phyloP scores from a whole-genome alignment of 1,284 basidiomycete species.

The Tremellales sp. region DNA sequence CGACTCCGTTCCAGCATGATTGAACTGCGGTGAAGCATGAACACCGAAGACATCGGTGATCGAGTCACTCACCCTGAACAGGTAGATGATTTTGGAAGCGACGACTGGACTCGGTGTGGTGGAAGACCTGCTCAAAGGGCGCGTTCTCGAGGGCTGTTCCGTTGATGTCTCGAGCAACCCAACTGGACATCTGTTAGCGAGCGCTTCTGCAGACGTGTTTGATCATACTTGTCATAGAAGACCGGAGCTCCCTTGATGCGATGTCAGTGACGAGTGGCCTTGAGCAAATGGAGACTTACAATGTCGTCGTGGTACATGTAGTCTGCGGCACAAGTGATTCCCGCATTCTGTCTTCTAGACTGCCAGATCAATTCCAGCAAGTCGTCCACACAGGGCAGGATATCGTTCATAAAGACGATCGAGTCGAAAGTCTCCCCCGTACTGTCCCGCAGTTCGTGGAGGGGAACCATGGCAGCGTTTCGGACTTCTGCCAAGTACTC shows the following conservation, averaged over 20 bases:
- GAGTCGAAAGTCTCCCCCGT: conserved; percentile 89
- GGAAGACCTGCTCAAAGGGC: conserved; percentile 88
- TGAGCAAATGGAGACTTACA: conserved; percentile 48
- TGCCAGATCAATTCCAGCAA: conserved; percentile 94
- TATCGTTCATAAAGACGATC: conserved; percentile 97
- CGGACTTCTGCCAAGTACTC: conserved; percentile 96
- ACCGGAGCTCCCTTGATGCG: conserved; percentile 65
- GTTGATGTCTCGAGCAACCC: conserved; percentile 96
- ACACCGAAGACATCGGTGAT: neutral
- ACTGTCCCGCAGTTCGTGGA: conserved; percentile 83
- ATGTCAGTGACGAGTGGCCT: neutral
- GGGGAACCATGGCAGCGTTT: conserved; percentile 86
- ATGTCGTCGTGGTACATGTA: conserved; percentile 98
- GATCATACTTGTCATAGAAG: conserved; percentile 76
- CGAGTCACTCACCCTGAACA: conserved; percentile 56
- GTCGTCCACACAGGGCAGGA: conserved; percentile 91
- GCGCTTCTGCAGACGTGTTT: neutral
- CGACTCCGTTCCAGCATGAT: conserved; percentile 95
- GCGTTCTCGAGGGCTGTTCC: conserved; percentile 94
- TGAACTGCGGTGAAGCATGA: conserved; percentile 56
- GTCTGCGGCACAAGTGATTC: conserved; percentile 92
- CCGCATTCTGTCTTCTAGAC: conserved; percentile 81
- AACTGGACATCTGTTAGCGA: conserved; percentile 44
- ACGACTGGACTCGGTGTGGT: conserved; percentile 65
- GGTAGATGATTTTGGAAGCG: conserved; percentile 87